phyloP scores from a whole-genome alignment of 352 stramenopile genomes.

The Pythium brachiatum region DNA sequence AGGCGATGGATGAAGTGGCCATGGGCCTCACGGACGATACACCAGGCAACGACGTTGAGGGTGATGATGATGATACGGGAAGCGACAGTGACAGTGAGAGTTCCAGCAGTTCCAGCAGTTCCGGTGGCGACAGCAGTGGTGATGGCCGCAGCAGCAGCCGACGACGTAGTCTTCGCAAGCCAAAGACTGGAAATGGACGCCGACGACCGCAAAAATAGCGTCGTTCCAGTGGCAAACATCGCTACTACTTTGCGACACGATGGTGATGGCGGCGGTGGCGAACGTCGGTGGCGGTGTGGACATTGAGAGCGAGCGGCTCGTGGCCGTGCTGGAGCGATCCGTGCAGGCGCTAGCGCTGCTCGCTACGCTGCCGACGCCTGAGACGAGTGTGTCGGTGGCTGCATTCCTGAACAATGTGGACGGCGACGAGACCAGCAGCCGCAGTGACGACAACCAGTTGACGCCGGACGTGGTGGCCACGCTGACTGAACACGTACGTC shows the following conservation, averaged over 20 bases:
- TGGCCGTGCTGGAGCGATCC: conserved; percentile 37
- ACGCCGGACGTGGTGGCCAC: conserved; percentile 7
- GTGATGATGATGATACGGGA: conserved; percentile 8
- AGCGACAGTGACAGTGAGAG: conserved; percentile 15
- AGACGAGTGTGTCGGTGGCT: conserved; percentile 10
- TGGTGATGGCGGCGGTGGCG: neutral
- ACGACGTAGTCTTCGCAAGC: neutral
- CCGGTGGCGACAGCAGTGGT: neutral
- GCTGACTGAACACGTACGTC: conserved; percentile 27
- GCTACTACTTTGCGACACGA: no score
- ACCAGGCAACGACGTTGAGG: conserved; percentile 6
- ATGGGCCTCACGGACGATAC: conserved; percentile 46
- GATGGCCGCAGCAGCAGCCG: neutral
- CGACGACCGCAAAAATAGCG: neutral
- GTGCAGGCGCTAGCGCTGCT: conserved; percentile 34
- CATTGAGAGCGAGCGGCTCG: conserved; percentile 35
- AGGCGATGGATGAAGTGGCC: conserved; percentile 57
- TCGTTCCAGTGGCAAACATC: neutral
- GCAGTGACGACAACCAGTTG: neutral
- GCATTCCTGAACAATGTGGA: conserved; percentile 4
- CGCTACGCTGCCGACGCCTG: conserved; percentile 24
- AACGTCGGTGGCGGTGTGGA: conserved; percentile 20
- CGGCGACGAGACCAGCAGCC: neutral
- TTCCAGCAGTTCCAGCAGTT: conserved; percentile 9
- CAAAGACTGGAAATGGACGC: neutral